Evolutionary conservation across 2,329 filamentous ascomycete genomes (phyloP).

Genomic region (Nothomitra cinnamomea): DNA sequence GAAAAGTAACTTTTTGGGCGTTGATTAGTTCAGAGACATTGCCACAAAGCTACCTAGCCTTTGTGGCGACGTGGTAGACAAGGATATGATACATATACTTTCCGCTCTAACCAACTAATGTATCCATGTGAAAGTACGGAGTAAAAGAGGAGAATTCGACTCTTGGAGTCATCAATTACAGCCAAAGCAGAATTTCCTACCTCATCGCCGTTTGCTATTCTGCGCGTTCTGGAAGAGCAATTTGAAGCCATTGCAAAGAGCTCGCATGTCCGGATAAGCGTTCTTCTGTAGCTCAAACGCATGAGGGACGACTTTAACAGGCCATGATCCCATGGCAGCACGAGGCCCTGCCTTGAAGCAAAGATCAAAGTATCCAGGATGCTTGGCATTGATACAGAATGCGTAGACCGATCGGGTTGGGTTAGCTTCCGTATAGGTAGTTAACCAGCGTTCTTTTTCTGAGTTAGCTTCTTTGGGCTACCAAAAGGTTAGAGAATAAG

Average conservation of each 20-base stretch:
- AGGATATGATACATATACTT: too few species aligned
- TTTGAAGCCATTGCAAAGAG: slow-evolving; percentile 95
- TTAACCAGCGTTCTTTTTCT: slow-evolving; percentile 72
- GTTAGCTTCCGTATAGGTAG: slow-evolving; percentile 90
- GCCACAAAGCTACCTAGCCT: too few species aligned
- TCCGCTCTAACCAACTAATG: too few species aligned
- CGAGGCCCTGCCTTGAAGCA: slow-evolving; percentile 84
- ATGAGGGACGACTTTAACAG: slow-evolving; percentile 79
- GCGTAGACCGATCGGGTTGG: slow-evolving; percentile 85
- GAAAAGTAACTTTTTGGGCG: too few species aligned
- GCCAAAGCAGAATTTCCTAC: not conserved
- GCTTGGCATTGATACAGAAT: slow-evolving; percentile 85
- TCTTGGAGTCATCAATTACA: not conserved
- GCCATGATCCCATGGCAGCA: slow-evolving; percentile 59
- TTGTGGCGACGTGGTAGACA: not conserved
- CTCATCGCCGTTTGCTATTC: not conserved
- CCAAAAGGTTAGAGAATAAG: slow-evolving; percentile 3
- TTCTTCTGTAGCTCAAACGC: slow-evolving; percentile 82
- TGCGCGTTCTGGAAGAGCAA: slow-evolving; percentile 55
- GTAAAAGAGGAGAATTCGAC: not conserved
- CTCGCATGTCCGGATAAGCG: slow-evolving; percentile 85
- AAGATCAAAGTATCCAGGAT: slow-evolving; percentile 86
- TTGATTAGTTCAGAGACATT: too few species aligned
- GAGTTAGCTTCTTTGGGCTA: slow-evolving; percentile 6
- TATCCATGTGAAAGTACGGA: not conserved